A percentile compares a stretch with the other conserved stretches of the same genome.
Conservation (phyloP, 78 protist genomes). For the Dictyostelium capitatum region DNA sequence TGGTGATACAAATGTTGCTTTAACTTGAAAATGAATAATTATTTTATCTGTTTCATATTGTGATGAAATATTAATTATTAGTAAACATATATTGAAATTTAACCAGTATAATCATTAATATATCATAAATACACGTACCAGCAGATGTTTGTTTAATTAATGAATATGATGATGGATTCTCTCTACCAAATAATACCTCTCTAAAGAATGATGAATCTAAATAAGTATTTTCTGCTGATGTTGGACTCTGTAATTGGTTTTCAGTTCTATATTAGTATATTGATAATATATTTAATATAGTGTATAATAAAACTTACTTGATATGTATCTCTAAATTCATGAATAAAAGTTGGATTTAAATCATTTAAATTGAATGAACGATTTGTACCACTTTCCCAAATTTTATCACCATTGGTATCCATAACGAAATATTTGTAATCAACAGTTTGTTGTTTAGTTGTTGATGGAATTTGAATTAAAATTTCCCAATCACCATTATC, state of each 20-base stretch:
- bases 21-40: constrained; percentile 77
- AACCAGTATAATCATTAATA: not conserved
- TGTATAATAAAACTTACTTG: constrained; percentile 16
- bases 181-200: constrained; percentile 37
- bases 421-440: constrained; percentile 76
- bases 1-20: constrained; percentile 56
- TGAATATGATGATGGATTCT: not conserved
- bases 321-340: constrained; percentile 67
- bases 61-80: too few relatives aligned
- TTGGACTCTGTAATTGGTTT: constrained; percentile 26
- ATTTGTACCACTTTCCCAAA: constrained; percentile 72
- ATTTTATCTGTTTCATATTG: constrained; percentile 2
- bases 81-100: not conserved
- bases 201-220: constrained; percentile 41
- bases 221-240: constrained; percentile 66
- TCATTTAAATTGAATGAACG: constrained; percentile 17
- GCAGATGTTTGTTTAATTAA: not conserved
- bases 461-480: not conserved
- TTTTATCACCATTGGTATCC: constrained; percentile 63
- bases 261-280: not conserved
- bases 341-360: constrained; percentile 35
- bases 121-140: not conserved
- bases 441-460: not conserved
- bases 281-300: not conserved
- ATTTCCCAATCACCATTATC: constrained; percentile 81